Base-by-base conservation (phyloP, 139 green algal genomes). In the Chlamydomonas schloesseri region DNA sequence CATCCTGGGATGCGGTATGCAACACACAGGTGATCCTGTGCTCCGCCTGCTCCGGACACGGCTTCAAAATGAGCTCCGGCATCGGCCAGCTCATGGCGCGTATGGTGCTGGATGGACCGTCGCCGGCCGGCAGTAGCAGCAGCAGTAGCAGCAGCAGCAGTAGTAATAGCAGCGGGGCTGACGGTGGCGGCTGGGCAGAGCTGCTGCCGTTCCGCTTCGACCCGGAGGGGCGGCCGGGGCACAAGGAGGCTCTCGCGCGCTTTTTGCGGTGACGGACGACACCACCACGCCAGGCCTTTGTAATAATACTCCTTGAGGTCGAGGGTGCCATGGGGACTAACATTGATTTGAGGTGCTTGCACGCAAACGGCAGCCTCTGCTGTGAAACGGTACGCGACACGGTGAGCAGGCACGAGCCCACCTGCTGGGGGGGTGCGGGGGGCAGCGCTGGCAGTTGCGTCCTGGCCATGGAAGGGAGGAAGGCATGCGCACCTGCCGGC, bases 21-120 rank as follows among this genome's bases (percentile, higher is more conserved):
- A n/a, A n/a, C n/a, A n/a, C n/a, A n/a, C 92, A 96, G 94, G 95
- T 98, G 28, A 79, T 98, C 5, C 53, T 98, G 20, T 93, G 88
- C 80, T 95, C 91, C 9, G 91, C 93, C 1, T 97, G 95, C 88
- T 92, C 74, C 42, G 96, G 96, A 0, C 96, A 98, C 74, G 96
- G 96, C 46, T 98, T 96, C 91, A 98, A 98, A 88, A 95, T 98
- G 82, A 91, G 86, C 76, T 92, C 33, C 75, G 84, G 62, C 74
- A 93, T 88, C 36, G 96, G 89, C 77, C 90, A 87, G 58, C 79
- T 91, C 3, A 42, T 95, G 24, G 83, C 58, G 10, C 89, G 90
- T n/a, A 92, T 91, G 83, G 88, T 86, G n/a, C 21, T 26, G 9
- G 80, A 13, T 0, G 69, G 67, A 28, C 80, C 69, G n/a, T 46